phyloP scores from a whole-genome alignment of 192 early-diverging fungal genomes.

The Backusella mclennaniae region DNA sequence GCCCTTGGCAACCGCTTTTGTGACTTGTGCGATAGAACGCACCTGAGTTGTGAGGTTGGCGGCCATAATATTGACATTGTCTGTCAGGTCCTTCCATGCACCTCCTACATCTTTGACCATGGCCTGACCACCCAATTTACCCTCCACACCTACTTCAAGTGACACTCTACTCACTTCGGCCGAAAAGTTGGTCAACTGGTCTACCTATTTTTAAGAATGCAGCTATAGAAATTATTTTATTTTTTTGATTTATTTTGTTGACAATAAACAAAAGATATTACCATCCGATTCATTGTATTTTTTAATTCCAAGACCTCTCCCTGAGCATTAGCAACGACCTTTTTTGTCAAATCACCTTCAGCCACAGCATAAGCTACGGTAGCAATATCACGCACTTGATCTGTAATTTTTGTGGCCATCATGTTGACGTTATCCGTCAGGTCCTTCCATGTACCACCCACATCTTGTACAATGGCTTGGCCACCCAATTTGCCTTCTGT shows the following conservation, averaged over 20 bases:
- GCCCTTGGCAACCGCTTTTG: conserved; percentile 53
- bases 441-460: conserved; percentile 56
- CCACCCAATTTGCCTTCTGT: conserved; percentile 56
- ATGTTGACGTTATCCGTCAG: conserved; percentile 37
- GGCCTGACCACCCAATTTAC: conserved; percentile 61
- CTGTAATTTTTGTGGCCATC: conserved; percentile 64
- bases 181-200: conserved; percentile 39
- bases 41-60: conserved; percentile 61
- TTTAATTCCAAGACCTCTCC: conserved; percentile 59
- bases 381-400: conserved; percentile 77
- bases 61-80: conserved; percentile 67
- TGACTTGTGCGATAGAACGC: conserved; percentile 58
- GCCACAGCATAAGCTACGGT: conserved; percentile 65
- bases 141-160: conserved; percentile 65
- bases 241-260: conserved; percentile 1
- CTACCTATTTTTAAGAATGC: not conserved
- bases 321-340: conserved; percentile 51
- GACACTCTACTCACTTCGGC: conserved; percentile 64
- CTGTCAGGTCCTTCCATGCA: conserved; percentile 65
- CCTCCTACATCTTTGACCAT: conserved; percentile 57
- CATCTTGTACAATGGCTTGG: conserved; percentile 45
- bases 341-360: conserved; percentile 60
- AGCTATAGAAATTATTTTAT: not conserved
- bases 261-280: conserved; percentile 30
- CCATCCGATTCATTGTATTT: conserved; percentile 57